These are phyloP conservation scores for cucumber (Cucumis sativus) DNA, from an alignment of 306 rosid genomes.

Conservation along the genomic window DNA sequence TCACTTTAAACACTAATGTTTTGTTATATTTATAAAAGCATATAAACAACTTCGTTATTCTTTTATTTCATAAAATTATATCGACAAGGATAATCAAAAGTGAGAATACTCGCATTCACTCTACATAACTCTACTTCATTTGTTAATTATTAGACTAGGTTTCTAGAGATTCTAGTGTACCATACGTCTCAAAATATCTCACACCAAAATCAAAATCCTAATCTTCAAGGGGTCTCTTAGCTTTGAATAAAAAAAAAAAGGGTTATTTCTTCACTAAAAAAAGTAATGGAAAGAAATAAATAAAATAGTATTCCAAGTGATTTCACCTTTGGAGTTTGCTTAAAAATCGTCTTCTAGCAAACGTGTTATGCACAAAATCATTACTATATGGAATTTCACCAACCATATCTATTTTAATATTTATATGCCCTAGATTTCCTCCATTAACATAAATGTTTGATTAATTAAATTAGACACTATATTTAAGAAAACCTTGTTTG, in stretches of 20 bases:
- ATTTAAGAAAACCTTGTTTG: neutral
- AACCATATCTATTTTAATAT: constrained; percentile 14
- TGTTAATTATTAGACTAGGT: no score
- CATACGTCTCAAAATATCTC: no score
- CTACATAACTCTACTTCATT: no score
- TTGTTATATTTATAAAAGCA: no score
- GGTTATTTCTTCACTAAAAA: neutral
- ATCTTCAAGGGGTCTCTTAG: neutral
- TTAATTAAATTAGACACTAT: neutral
- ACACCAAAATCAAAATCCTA: neutral
- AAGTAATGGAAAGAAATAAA: neutral
- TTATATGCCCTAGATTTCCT: neutral
- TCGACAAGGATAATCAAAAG: neutral
- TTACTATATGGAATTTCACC: constrained; percentile 1
- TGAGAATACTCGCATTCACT: neutral
- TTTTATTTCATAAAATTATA: no score
- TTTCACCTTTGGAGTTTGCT: neutral
- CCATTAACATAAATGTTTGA: neutral
- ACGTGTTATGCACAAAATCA: neutral
- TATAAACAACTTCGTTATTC: no score
- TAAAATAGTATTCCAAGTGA: neutral
- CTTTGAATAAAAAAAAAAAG: neutral
- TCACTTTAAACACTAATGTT: no score
- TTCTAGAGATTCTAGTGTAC: no score
- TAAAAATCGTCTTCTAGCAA: constrained; percentile 4